A percentile compares a stretch with the other conserved stretches of the same genome.
Conservation (phyloP, 352 stramenopile species). For the Phytophthora pinifolia region DNA sequence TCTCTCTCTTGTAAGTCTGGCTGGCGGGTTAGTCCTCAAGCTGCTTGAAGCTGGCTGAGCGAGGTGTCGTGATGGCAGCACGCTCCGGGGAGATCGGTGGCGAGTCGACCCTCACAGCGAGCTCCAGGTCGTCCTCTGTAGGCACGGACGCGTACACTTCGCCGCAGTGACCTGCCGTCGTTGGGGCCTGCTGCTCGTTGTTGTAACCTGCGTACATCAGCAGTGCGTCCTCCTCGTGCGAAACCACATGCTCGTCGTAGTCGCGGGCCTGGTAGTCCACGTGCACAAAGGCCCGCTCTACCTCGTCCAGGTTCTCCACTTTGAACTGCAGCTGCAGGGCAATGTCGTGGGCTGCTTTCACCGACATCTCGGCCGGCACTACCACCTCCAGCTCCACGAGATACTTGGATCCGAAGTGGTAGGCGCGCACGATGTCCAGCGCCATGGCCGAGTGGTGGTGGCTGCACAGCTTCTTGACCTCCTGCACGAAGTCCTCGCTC, state of each 20-base stretch:
- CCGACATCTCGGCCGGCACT: conserved; percentile 85
- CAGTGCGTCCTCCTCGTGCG: conserved; percentile 51
- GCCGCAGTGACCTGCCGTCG: conserved; percentile 12
- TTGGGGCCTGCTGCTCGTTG: conserved; percentile 13
- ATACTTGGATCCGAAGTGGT: conserved; percentile 95
- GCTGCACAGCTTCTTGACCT: conserved; percentile 80
- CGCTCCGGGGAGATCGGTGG: conserved; percentile 11
- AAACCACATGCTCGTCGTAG: conserved; percentile 72
- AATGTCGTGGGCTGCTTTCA: conserved; percentile 93
- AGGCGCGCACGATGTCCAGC: conserved; percentile 90
- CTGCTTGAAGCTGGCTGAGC: conserved; percentile 16
- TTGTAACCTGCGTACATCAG: conserved; percentile 42
- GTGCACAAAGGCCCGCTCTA: conserved; percentile 95
- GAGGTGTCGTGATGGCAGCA: conserved; percentile 9
- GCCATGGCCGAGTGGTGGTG: conserved; percentile 70
- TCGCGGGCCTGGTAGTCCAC: conserved; percentile 92
- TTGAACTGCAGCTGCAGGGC: conserved; percentile 94
- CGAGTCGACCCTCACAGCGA: conserved; percentile 14
- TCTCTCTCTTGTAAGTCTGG: not conserved
- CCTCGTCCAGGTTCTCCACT: conserved; percentile 89
- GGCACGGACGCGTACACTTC: conserved; percentile 22
- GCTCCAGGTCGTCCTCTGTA: conserved; percentile 12
- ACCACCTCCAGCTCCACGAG: conserved; percentile 95
- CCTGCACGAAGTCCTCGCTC: conserved; percentile 88
- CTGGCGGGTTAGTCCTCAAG: conserved; percentile 6